Conservation (phyloP, 2,329 filamentous ascomycete species). For the Phialophora tarda region DNA sequence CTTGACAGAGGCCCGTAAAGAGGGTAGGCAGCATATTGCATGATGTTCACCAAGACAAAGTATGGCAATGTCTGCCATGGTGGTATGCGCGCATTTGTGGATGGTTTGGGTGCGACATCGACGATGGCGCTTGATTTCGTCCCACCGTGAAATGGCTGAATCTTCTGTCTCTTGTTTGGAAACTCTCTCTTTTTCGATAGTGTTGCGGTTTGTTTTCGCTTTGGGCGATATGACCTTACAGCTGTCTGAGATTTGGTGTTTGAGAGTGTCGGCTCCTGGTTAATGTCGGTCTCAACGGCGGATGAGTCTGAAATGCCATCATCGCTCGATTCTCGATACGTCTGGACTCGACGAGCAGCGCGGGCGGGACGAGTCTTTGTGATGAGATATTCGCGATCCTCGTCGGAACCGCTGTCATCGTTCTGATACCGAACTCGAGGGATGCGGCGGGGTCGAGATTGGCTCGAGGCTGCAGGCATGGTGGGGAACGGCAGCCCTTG, state of each 20-base stretch:
- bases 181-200: constrained; percentile 12
- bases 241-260: constrained; percentile 5
- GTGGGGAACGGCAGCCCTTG: not conserved
- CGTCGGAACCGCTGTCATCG: constrained; percentile 23
- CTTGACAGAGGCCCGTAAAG: constrained; percentile 57
- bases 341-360: constrained; percentile 27
- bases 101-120: not conserved
- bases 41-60: constrained; percentile 71
- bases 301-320: constrained; percentile 12
- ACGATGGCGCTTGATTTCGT: not conserved
- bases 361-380: constrained; percentile 21
- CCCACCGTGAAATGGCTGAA: not conserved
- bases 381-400: constrained; percentile 15
- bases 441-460: constrained; percentile 23
- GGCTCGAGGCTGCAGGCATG: constrained; percentile 12
- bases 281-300: constrained; percentile 10
- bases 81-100: constrained; percentile 48
- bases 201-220: not conserved
- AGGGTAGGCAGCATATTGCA: constrained; percentile 68
- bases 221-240: constrained; percentile 6
- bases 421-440: constrained; percentile 26
- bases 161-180: constrained; percentile 28
- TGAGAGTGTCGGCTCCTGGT: not conserved
- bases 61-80: constrained; percentile 70
- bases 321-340: constrained; percentile 33